These are phyloP conservation scores for Boletus sp. DNA, from an alignment of 768 basidiomycete species.

Conservation along the genomic window DNA sequence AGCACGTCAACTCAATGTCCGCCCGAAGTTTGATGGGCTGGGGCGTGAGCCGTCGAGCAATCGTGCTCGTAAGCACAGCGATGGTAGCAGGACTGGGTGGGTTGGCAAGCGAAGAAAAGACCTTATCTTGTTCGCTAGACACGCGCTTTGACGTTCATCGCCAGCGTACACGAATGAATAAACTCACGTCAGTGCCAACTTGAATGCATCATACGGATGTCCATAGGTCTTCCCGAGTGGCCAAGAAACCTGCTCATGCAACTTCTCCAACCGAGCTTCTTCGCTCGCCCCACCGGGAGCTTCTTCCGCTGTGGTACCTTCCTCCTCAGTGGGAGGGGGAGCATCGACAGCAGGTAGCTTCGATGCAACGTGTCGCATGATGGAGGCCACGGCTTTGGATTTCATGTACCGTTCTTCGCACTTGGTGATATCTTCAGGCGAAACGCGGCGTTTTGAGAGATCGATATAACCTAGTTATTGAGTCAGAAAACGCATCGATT, in stretches of 20 bases:
- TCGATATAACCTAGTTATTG: constrained; percentile 84
- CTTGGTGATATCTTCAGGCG: constrained; percentile 97
- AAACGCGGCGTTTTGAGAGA: constrained; percentile 96
- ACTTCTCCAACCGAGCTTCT: constrained; percentile 75
- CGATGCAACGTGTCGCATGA: constrained; percentile 87
- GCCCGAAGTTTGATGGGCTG: constrained; percentile 99
- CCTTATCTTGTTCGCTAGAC: constrained; percentile 66
- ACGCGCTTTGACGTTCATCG: not conserved
- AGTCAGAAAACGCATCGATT: not conserved
- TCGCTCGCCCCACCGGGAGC: constrained; percentile 48
- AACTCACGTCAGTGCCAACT: constrained; percentile 87
- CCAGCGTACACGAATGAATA: constrained; percentile 33
- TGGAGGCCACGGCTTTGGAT: constrained; percentile 92
- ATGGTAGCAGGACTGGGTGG: constrained; percentile 58
- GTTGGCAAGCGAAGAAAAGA: constrained; percentile 70
- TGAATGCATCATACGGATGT: constrained; percentile 97
- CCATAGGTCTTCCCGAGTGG: constrained; percentile 90
- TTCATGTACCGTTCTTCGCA: constrained; percentile 99
- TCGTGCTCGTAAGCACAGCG: constrained; percentile 70
- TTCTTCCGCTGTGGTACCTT: constrained; percentile 23
- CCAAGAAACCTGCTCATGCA: constrained; percentile 94
- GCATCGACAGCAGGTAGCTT: constrained; percentile 55
- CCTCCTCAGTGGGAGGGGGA: constrained; percentile 30
- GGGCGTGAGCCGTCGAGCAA: constrained; percentile 92
- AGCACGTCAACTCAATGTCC: constrained; percentile 96